Percentiles rank a stretch among this genome's conserved stretches.
These are phyloP conservation scores for Neltuma alba DNA, from an alignment of 306 rosid species.

Conservation along the genomic window DNA sequence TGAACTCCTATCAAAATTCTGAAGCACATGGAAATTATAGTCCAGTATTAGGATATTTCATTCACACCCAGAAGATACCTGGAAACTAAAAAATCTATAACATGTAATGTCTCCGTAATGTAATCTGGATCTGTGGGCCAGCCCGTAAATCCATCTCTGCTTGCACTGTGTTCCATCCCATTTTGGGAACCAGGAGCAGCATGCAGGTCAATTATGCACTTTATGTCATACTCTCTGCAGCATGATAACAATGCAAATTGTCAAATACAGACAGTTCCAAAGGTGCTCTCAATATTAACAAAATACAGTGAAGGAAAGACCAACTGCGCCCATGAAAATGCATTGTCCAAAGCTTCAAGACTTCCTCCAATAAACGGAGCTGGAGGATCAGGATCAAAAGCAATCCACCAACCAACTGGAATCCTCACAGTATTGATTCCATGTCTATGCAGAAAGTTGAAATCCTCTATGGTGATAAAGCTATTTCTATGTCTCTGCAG, in stretches of 20 bases:
- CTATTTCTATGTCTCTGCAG: conserved; percentile 90
- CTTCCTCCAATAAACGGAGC: conserved; percentile 86
- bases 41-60: conserved; percentile 18
- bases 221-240: conserved; percentile 71
- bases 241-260: conserved; percentile 28
- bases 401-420: conserved; percentile 99
- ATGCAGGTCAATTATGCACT: conserved; percentile 92
- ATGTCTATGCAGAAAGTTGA: conserved; percentile 75
- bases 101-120: conserved; percentile 69
- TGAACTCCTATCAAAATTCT: not conserved
- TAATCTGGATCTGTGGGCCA: conserved; percentile 66
- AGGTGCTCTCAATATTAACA: conserved; percentile 20
- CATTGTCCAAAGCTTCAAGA: conserved; percentile 87
- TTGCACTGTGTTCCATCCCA: conserved; percentile 93
- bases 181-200: conserved; percentile 96
- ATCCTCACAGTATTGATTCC: conserved; percentile 95
- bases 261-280: conserved; percentile 33
- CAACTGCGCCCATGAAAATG: conserved; percentile 97
- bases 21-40: not conserved
- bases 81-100: conserved; percentile 79
- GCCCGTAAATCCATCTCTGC: conserved; percentile 79
- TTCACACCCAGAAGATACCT: conserved; percentile 54
- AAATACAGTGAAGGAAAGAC: conserved; percentile 45
- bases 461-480: conserved; percentile 74
- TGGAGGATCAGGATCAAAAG: conserved; percentile 96